Percentiles rank a stretch among this genome's conserved stretches.
phyloP scores from a whole-genome alignment of 73 alveolate genomes.

The Loxodes magnus region DNA sequence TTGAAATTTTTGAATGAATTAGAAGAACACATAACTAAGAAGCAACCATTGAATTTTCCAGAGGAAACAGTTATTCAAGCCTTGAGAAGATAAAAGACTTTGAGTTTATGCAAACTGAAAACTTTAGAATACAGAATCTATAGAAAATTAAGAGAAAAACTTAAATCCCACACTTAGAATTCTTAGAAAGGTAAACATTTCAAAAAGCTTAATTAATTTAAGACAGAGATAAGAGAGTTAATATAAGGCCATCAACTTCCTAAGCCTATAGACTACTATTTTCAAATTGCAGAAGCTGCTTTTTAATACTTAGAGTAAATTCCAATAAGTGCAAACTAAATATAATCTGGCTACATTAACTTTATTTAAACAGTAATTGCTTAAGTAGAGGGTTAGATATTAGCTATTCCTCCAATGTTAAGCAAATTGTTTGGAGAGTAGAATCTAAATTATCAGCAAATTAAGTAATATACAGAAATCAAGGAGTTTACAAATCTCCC shows the following conservation, averaged over 20 bases:
- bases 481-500: too few relatives aligned
- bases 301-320: slow-evolving; percentile 29
- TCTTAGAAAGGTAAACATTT: slow-evolving; percentile 23
- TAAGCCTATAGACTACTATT: slow-evolving; percentile 38
- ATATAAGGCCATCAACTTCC: slow-evolving; percentile 33
- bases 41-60: slow-evolving; percentile 34
- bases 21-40: slow-evolving; percentile 15
- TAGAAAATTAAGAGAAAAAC: slow-evolving; percentile 79
- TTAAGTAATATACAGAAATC: too few relatives aligned
- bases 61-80: slow-evolving; percentile 26
- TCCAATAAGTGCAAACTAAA: neutral
- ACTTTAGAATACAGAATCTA: slow-evolving; percentile 79
- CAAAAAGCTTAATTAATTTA: slow-evolving; percentile 20
- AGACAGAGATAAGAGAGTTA: slow-evolving; percentile 36
- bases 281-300: slow-evolving; percentile 47
- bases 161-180: too few relatives aligned
- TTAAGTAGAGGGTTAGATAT: slow-evolving; percentile 20
- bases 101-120: slow-evolving; percentile 65
- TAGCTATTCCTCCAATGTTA: too few relatives aligned
- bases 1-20: neutral
- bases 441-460: too few relatives aligned
- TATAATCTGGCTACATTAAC: slow-evolving; percentile 36
- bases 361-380: slow-evolving; percentile 27
- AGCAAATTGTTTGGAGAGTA: too few relatives aligned
- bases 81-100: slow-evolving; percentile 19